Evolutionary conservation across 2,329 filamentous ascomycete species (phyloP), one percentile per base, ranked within the genome.

Genomic region (Blastomyces silverae): DNA sequence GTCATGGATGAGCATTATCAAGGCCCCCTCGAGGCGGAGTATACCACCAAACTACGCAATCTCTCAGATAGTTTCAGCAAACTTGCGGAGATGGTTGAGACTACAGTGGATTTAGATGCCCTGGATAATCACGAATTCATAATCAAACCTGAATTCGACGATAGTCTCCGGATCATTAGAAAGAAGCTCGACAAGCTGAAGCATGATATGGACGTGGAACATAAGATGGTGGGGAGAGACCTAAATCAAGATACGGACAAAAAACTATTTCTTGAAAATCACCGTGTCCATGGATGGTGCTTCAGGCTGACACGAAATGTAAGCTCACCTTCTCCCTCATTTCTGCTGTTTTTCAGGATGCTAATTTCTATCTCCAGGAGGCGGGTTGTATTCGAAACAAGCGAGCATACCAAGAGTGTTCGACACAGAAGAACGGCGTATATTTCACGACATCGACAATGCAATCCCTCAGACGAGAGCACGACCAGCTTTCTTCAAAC

Each of bases 81-180:
- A 74, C 82, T 99, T 13, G 90, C 93, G 73, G 94, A 99, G 74
- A 97, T 99, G 91, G 94, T 99, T 0, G 94, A 99, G 79, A 96
- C 94, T 1, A 99, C 95, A 0, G 92, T 99, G 17, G 94, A 99
- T 73, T 85, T 99, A 0, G 91, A 96, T 65, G 94, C 94, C 2
- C 85, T 99, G 13, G 93, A 99, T 72, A 92, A 94, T 69, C 94
- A 99, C 73, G 94, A 99, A 74, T 99, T 95, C 78, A 93, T 97
- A 71, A 99, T 99, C 83, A 99, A 97, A 78, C 90, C 95, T 0
- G 94, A 99, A 73, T 99, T 97, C 69, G 94, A 99, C 72, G 92
- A 97, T 65, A 85, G 87, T 64, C 81, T 99, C 48, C 87, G 89
- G 22, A 86, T 90, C n/a, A 95, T 99, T 70, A 87, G 91, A 62